These are phyloP conservation scores for Paecilomyces dactylethromorphus DNA, from an alignment of 2,329 filamentous ascomycete species.

Conservation along the genomic window DNA sequence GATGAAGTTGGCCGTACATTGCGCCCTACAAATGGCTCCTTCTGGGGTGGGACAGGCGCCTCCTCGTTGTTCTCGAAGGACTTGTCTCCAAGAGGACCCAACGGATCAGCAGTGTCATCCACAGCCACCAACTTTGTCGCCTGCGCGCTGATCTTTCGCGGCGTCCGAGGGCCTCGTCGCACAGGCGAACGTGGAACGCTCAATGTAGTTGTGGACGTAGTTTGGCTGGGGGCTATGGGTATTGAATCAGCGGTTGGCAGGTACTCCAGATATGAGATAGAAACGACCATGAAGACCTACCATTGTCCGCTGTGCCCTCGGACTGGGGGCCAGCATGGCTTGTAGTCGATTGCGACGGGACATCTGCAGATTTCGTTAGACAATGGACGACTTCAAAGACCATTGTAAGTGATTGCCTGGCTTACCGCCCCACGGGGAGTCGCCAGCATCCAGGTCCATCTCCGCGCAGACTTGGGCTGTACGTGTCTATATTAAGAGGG, in stretches of 20 bases:
- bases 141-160: conserved; percentile 53
- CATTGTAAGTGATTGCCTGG: conserved; percentile 17
- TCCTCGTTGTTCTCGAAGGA: conserved; percentile 37
- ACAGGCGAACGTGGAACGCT: conserved; percentile 42
- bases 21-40: conserved; percentile 43
- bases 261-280: conserved; percentile 5
- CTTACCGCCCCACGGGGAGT: conserved; percentile 47
- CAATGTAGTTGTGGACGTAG: conserved; percentile 29
- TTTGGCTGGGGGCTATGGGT: conserved; percentile 20
- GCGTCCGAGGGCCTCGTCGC: conserved; percentile 45
- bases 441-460: conserved; percentile 38
- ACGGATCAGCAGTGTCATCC: conserved; percentile 55
- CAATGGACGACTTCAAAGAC: conserved; percentile 12
- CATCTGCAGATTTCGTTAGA: conserved; percentile 31
- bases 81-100: conserved; percentile 53
- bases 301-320: conserved; percentile 19
- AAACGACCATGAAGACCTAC: conserved; percentile 16
- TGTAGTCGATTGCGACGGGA: conserved; percentile 36
- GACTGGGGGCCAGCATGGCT: conserved; percentile 18
- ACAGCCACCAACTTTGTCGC: conserved; percentile 58
- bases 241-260: conserved; percentile 12
- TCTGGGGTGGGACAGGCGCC: conserved; percentile 53
- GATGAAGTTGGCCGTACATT: conserved; percentile 31
- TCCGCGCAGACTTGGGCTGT: conserved; percentile 1
- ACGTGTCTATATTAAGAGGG: not conserved